A percentile compares a stretch with the other conserved stretches of the same genome.
Conservation (phyloP, 208 protist species). For the Crithidia expoeki region DNA sequence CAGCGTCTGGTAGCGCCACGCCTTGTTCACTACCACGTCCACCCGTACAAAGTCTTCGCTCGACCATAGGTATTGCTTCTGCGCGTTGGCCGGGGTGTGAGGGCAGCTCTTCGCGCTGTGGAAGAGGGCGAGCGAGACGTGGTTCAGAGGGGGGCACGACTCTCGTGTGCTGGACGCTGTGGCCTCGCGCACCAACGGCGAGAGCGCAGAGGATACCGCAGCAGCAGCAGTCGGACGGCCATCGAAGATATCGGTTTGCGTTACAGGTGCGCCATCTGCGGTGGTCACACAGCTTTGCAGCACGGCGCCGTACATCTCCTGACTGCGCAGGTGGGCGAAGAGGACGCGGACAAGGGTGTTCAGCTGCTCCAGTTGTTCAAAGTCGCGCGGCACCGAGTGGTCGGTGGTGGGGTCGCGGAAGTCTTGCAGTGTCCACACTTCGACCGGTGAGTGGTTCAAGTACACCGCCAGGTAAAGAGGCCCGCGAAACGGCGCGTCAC, state of each 20-base stretch:
- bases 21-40: slow-evolving; percentile 34
- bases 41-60: slow-evolving; percentile 45
- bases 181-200: slow-evolving; percentile 10
- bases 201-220: slow-evolving; percentile 10
- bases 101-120: slow-evolving; percentile 25
- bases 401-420: slow-evolving; percentile 45
- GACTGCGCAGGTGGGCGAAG: slow-evolving; percentile 43
- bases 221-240: neutral
- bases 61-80: slow-evolving; percentile 31
- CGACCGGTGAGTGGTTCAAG: slow-evolving; percentile 36
- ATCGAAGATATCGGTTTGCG: slow-evolving; percentile 9
- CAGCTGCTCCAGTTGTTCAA: slow-evolving; percentile 47
- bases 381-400: slow-evolving; percentile 40
- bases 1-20: slow-evolving; percentile 27
- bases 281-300: slow-evolving; percentile 36
- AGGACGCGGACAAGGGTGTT: slow-evolving; percentile 50
- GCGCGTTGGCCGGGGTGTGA: slow-evolving; percentile 9
- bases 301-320: slow-evolving; percentile 44
- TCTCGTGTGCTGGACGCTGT: slow-evolving; percentile 11
- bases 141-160: slow-evolving; percentile 25
- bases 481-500: slow-evolving; percentile 26
- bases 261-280: slow-evolving; percentile 12
- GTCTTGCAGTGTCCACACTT: slow-evolving; percentile 56
- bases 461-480: slow-evolving; percentile 49
- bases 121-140: slow-evolving; percentile 29